Conservation (phyloP, 2,329 filamentous ascomycete species). For the Fusarium kyushuense region DNA sequence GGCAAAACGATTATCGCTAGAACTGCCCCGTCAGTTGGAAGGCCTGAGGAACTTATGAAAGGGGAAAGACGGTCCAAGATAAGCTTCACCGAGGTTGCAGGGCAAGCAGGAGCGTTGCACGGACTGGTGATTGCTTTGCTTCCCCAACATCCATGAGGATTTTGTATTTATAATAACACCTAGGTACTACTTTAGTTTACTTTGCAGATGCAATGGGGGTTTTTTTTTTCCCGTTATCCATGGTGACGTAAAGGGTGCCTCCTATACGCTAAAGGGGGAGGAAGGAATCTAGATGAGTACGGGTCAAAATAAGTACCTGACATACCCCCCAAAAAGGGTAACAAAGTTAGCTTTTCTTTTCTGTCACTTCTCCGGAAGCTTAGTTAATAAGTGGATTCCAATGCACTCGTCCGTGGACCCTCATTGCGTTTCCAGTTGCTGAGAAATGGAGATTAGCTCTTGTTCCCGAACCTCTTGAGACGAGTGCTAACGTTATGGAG, state of each 20-base stretch:
- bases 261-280: slow-evolving; percentile 7
- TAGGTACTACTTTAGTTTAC: slow-evolving; percentile 1
- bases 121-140: neutral
- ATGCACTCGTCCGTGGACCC: slow-evolving; percentile 4
- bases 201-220: slow-evolving; percentile 14
- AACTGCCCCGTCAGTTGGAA: slow-evolving; percentile 11
- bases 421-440: slow-evolving; percentile 20
- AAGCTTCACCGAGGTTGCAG: slow-evolving; percentile 14
- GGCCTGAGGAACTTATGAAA: slow-evolving; percentile 8
- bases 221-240: slow-evolving; percentile 8
- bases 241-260: slow-evolving; percentile 26
- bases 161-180: slow-evolving; percentile 31
- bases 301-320: slow-evolving; percentile 12
- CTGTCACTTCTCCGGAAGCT: slow-evolving; percentile 19
- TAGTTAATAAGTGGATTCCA: slow-evolving; percentile 13
- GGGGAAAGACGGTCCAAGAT: slow-evolving; percentile 12
- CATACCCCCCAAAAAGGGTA: neutral
- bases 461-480: slow-evolving; percentile 31
- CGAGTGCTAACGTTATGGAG: slow-evolving; percentile 23
- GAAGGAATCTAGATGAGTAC: slow-evolving; percentile 23
- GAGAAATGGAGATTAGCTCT: slow-evolving; percentile 38
- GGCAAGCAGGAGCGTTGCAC: slow-evolving; percentile 13
- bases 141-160: neutral
- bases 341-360: slow-evolving; percentile 1
- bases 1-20: slow-evolving; percentile 9